Evolutionary conservation across 176 grass and related monocot genomes (phyloP), one percentile per base, ranked within the genome.

Genomic region (Pontederia crassipes): DNA sequence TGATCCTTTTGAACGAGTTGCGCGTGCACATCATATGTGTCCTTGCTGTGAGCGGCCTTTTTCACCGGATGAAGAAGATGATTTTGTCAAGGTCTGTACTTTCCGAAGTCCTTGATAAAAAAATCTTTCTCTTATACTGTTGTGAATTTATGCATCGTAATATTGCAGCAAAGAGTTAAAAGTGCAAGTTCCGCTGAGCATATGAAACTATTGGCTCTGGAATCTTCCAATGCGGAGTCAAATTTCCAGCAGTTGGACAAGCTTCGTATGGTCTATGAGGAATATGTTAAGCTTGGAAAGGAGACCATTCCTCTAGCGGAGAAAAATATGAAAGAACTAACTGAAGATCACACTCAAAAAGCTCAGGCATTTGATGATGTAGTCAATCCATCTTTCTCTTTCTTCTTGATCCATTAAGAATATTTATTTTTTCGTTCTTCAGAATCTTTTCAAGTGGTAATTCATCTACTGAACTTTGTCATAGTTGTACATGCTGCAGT

Each of bases 21-120:
- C 86, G 64, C 83, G 90, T 68, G 58, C 87, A 54, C 68, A 74
- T 61, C 90, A 95, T 75, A 79, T 77, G 49, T 95, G 90, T 47
- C 90, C 90, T 40, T 95, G 86, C 28, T 95, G 90, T 77, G 86
- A 95, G 52, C 82, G 90, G 11, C 77, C 75, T 77, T 95, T 95
- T 75, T 87, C 86, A 32, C 83, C 83, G 65, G 75, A 90, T 45
- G 90, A 95, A 78, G 90, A 89, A 74, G 90, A 95, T 74, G 57
- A 84, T 24, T 95, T 90, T 28, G 72, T 95, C 48, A 74, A 80
- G 76, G 90, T 95, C 67, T 35, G 72, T 64, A 28, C 45, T 46
- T 45, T 64, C 59, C 60, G 69, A 59, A 53, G 28, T 48, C 48
- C 12, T 35, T 47, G 46, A 26, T 58, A 64, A 70, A 2, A 72